A percentile compares a stretch with the other conserved stretches of the same genome.
Evolutionary conservation across 495 filamentous ascomycete species (phyloP).

Genomic region (Penicillium roqueforti): DNA sequence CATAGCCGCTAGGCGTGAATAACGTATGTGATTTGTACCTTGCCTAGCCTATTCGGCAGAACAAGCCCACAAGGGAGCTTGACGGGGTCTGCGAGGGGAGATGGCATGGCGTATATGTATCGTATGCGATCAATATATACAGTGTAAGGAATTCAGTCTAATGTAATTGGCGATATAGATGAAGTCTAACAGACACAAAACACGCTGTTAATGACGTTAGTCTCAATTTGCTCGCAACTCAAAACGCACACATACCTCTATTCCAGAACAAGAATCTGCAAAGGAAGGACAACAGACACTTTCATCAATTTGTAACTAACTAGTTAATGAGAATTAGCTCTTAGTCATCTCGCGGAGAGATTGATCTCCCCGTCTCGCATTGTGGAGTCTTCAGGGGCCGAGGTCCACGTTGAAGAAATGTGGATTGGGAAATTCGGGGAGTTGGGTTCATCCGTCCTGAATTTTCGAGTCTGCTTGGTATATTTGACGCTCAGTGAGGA

Average conservation of each 20-base stretch:
- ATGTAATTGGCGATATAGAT: background rate
- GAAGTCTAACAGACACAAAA: too few species aligned
- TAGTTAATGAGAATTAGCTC: too few species aligned
- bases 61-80: conserved; percentile 49
- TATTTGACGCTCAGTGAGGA: background rate
- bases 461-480: background rate
- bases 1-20: background rate
- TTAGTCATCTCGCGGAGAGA: conserved; percentile 23
- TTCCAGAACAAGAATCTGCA: background rate
- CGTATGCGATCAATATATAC: conserved; percentile 2
- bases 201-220: background rate
- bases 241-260: background rate
- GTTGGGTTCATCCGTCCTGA: conserved; percentile 2
- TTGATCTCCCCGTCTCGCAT: conserved; percentile 17
- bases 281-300: background rate
- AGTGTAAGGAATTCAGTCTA: background rate
- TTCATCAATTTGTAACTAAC: too few species aligned
- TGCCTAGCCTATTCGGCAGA: conserved; percentile 50
- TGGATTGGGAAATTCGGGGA: background rate
- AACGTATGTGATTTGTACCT: conserved; percentile 29
- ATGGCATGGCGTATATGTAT: conserved; percentile 20
- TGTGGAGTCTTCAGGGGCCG: background rate
- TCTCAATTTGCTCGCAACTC: background rate
- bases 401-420: background rate
- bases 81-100: conserved; percentile 38